Base-by-base conservation (phyloP, 441 rosid genomes). In the Gossypium gossypioides region DNA sequence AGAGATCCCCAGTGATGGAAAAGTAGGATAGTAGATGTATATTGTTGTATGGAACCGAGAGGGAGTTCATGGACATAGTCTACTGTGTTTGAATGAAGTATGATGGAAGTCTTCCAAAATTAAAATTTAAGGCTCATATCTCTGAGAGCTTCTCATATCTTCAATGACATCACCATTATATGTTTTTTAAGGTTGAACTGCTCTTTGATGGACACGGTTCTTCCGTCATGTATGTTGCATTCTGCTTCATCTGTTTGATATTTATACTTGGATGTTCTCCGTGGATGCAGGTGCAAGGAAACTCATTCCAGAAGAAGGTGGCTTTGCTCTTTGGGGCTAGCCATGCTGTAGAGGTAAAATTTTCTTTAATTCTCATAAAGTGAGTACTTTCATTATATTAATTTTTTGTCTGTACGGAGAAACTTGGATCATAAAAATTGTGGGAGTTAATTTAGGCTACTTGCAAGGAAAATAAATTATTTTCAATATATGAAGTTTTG, bases 221-320 rank as follows among this genome's bases (percentile, higher is more conserved):
- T 29, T 54, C 52, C 46, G n/a, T 56, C 51, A 40, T 57, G 44
- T 56, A 4, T 73, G 66, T 75, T 69, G 9, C 44, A 29, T 72
- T 68, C 13, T 5, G 51, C 27, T 51, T 13, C 56, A 24, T 74
- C 13, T 74, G 34, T 54, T 67, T 65, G 25, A 55, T 29, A 19
- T 57, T 42, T 48, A 18, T 73, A 37, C 71, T 59, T 66, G 18
- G 21, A 15, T 63, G 9, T 50, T 65, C 40, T 73, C 29, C 18
- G 42, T 52, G 71, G 54, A 65, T 69, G 24, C 90, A 96, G 99
- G 90, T 82, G 63, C 95, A 77, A 72, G 99, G 99, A 78, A 96
- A 96, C 84, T 96, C 99, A 40, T 96, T 92, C 86, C 99, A 89
- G 82, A 96, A 96, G 84, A 96, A 93, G 79, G 90, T 81, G 51